Evolutionary conservation across 495 filamentous ascomycete species (phyloP), one percentile per base, ranked within the genome.

Genomic region (Talaromyces borbonicus): DNA sequence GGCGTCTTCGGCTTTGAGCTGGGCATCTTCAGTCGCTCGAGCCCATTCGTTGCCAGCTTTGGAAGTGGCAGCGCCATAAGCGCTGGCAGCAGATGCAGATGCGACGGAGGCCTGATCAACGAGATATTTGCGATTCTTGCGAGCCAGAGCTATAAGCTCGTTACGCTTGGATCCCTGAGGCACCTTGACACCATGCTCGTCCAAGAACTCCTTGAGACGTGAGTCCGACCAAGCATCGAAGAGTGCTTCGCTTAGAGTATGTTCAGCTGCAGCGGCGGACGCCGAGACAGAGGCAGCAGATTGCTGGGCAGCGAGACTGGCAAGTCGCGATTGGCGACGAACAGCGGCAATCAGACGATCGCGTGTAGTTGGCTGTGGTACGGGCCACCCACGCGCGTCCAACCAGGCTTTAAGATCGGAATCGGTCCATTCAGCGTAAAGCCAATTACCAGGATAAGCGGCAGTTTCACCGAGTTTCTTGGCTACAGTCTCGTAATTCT

Each of bases 371-470:
- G 88, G 86, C 58, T 96, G 89, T 30, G 92, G 92, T 19, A 72
- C 83, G n/a, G 87, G 83, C 59, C 87, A 80, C 48, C 92, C 92
- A 55, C 86, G 80, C 53, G 85, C 83, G 59, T 96, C 90, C 8
- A 96, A 80, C 84, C 85, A 98, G 52, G 82, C 75, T 62, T 82
- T 85, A 32, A 83, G 60, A 27, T 84, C 80, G 44, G 80, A 84
- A 31, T 90, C 77, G 35, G 81, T 78, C 92, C 92, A 98, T 27
- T 83, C 71, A 48, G 79, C 78, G 55, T 95, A 98, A 25, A 97
- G 67, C 92, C 92, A 98, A 63, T 95, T 81, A n/a, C 92, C 92
- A 30, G 92, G 92, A 53, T 98, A 98, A 8, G 75, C 58, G 29
- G 77, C 68, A 1, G 86, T 83, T 63, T 95, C 84, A 50, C 85